phyloP scores from a whole-genome alignment of 208 protist species.

The Wallacemonas sp. region DNA sequence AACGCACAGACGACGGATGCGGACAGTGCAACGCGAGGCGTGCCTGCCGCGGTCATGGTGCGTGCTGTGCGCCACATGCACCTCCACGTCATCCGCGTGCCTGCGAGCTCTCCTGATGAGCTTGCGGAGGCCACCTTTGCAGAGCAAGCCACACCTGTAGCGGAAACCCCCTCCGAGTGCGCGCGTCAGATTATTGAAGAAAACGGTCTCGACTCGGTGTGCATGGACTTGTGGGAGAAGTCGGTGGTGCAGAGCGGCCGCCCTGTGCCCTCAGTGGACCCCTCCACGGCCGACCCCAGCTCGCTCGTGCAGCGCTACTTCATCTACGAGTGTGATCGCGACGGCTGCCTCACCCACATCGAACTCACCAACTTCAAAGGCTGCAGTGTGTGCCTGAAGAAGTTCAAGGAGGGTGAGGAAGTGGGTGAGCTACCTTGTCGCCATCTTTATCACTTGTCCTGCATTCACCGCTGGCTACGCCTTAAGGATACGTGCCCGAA shows the following conservation, averaged over 20 bases:
- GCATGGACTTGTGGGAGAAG: not conserved
- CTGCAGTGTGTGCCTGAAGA: constrained; percentile 33
- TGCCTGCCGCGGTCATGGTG: not conserved
- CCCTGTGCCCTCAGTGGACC: not conserved
- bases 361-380: constrained; percentile 4
- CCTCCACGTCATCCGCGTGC: constrained; percentile 8
- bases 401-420: constrained; percentile 26
- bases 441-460: constrained; percentile 29
- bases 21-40: not conserved
- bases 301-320: constrained; percentile 3
- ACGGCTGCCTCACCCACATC: not conserved
- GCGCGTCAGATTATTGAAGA: not conserved
- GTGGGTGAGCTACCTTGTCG: constrained; percentile 39
- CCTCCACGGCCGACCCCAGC: too few relatives aligned
- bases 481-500: constrained; percentile 28
- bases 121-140: not conserved
- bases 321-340: not conserved
- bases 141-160: not conserved
- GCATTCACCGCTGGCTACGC: constrained; percentile 32
- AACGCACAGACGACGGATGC: not conserved
- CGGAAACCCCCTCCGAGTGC: not conserved
- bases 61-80: constrained; percentile 1
- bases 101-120: not conserved
- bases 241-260: not conserved
- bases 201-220: not conserved